Conservation (phyloP, 352 stramenopile species). For the Pythium monospermum region DNA sequence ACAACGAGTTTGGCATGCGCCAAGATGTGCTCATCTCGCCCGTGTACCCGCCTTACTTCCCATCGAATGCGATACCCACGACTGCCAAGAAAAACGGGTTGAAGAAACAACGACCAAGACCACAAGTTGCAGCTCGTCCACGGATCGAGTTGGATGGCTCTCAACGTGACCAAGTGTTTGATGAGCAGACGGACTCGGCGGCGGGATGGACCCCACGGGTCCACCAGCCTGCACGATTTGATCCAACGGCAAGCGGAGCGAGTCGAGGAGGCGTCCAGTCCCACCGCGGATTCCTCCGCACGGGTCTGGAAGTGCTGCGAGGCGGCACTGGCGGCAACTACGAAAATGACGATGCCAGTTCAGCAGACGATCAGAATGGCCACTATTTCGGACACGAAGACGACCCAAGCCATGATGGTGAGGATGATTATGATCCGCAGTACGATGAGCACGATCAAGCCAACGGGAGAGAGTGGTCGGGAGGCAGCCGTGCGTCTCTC, state of each 20-base stretch:
- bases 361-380: slow-evolving; percentile 12
- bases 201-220: background rate
- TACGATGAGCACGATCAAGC: background rate
- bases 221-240: too few relatives aligned
- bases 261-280: slow-evolving; percentile 24
- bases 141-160: background rate
- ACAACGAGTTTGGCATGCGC: slow-evolving; percentile 60
- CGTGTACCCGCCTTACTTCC: slow-evolving; percentile 47
- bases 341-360: slow-evolving; percentile 21
- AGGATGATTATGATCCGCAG: background rate
- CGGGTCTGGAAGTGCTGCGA: slow-evolving; percentile 56
- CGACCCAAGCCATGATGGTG: background rate
- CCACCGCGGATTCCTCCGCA: slow-evolving; percentile 48
- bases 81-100: too few relatives aligned
- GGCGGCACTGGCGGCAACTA: slow-evolving; percentile 3
- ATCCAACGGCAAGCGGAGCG: background rate
- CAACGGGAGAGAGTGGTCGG: background rate
- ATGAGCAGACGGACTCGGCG: background rate
- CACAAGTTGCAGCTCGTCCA: slow-evolving; percentile 1
- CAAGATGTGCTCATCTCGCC: slow-evolving; percentile 60
- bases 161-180: too few relatives aligned
- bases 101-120: too few relatives aligned
- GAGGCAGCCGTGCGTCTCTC: slow-evolving; percentile 7
- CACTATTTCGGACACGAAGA: slow-evolving; percentile 14
- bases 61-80: slow-evolving; percentile 6